Evolutionary conservation across 306 rosid genomes (phyloP).

Genomic region (Corylus avellana): DNA sequence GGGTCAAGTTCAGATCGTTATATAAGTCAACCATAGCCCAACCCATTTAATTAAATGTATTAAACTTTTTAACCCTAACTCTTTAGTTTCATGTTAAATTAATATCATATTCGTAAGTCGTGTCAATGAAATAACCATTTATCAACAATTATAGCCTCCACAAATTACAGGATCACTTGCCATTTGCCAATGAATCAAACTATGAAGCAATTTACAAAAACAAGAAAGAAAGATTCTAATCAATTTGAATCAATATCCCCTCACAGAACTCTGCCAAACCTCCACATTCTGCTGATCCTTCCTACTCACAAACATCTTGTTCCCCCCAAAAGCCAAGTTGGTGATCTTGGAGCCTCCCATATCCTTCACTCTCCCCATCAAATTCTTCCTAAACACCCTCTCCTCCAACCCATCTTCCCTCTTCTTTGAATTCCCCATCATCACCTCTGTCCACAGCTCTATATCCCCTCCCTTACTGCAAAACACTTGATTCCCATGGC

Average conservation of each 20-base stretch:
- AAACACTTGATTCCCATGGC: constrained; percentile 80
- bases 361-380: constrained; percentile 78
- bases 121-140: background rate
- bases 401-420: constrained; percentile 25
- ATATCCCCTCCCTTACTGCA: constrained; percentile 74
- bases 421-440: constrained; percentile 38
- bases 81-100: no score
- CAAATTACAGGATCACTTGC: background rate
- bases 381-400: constrained; percentile 73
- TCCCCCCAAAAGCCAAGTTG: constrained; percentile 76
- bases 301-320: constrained; percentile 81
- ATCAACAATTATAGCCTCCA: background rate
- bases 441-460: constrained; percentile 85
- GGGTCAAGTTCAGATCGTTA: no score
- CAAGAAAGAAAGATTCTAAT: background rate
- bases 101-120: no score
- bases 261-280: constrained; percentile 82
- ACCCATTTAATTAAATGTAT: no score
- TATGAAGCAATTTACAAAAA: background rate
- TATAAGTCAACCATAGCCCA: no score
- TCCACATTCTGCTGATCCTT: constrained; percentile 81
- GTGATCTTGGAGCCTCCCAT: constrained; percentile 71
- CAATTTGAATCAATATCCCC: constrained; percentile 37
- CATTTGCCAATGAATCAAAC: background rate
- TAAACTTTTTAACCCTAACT: no score